Base-by-base conservation (phyloP, 192 early-diverging fungal genomes). In the Umbelopsis isabellina region DNA sequence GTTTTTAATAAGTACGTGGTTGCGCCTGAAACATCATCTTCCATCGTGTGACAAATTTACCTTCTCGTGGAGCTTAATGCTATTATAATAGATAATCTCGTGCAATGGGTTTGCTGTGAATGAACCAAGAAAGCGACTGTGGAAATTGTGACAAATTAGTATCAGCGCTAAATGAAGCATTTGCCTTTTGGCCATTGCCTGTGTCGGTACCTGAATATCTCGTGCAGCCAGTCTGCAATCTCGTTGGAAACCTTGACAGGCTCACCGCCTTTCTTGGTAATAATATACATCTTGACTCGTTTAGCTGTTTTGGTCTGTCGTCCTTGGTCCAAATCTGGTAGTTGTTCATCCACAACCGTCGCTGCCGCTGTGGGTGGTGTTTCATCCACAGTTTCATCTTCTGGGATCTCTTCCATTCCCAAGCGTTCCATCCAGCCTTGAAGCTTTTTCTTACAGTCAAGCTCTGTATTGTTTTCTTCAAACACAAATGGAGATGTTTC, bases 61-160 rank as follows among this genome's bases (percentile, higher is more conserved):
- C 81, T 89, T 91, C 79, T 92, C 86, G 55, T 93, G 85, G 10
- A 92, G 82, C n/a, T 80, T 82, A 27, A 85, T 83, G 69, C 91
- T 85, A 1, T 82, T 78, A 72, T 92, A 94, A 73, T 95, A 96
- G n/a, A 92, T 83, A 7, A 95, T 50, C 74, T 98, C 94, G 61
- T 93, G 78, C 30, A 94, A 75, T 2, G 93, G 88, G 18, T 86
- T 75, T 7, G 51, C 75, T 18, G 81, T 87, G 73, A 95, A 91
- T 18, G 87, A 84, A 35, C 55, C 72, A 6, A 93, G 75, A 20
- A 78, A 75, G 21, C 73, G 69, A 10, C 85, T 86, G 52, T 35
- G 3, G 11, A 68, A 58, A 71, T 47, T n/a, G 71, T 45, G 50
- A 66, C 41, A 30, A 49, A 48, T 35, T 44, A 44, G 21, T 27